These are phyloP conservation scores for Drosera spatulata DNA, from an alignment of 179 eudicot genomes.

Conservation along the genomic window DNA sequence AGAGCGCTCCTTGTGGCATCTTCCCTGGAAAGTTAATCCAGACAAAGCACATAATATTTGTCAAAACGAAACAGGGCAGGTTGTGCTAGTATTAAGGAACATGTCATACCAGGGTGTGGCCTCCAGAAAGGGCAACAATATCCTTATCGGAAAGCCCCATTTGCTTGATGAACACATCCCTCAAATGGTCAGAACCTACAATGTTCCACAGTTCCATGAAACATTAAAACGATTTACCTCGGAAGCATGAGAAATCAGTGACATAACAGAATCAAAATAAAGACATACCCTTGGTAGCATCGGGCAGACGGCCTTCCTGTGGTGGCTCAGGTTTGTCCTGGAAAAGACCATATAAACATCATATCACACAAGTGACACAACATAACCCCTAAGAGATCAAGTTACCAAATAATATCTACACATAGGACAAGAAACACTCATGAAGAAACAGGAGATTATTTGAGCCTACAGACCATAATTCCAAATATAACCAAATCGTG, in stretches of 20 bases:
- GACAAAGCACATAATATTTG: neutral
- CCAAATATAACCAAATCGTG: too few relatives aligned
- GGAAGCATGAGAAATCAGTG: too few relatives aligned
- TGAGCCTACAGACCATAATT: too few relatives aligned
- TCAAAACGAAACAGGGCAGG: too few relatives aligned
- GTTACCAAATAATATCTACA: too few relatives aligned
- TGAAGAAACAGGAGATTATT: too few relatives aligned
- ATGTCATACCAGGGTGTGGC: constrained; percentile 62
- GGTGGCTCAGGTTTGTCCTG: constrained; percentile 77
- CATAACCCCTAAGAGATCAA: too few relatives aligned
- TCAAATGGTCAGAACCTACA: constrained; percentile 77
- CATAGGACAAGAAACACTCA: too few relatives aligned
- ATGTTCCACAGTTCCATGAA: neutral
- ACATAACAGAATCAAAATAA: too few relatives aligned
- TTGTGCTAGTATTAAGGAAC: neutral
- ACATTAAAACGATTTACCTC: too few relatives aligned
- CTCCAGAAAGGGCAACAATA: constrained; percentile 65
- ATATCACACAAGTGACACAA: too few relatives aligned
- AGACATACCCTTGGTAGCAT: constrained; percentile 55
- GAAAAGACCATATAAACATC: neutral
- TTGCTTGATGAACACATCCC: constrained; percentile 46
- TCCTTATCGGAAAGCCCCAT: constrained; percentile 64
- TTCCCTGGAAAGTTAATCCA: constrained; percentile 34
- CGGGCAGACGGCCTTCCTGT: constrained; percentile 80
- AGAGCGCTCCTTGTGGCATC: constrained; percentile 89